Evolutionary conservation across 2,329 filamentous ascomycete genomes (phyloP).

Genomic region (Chaetomiaceae sp.): DNA sequence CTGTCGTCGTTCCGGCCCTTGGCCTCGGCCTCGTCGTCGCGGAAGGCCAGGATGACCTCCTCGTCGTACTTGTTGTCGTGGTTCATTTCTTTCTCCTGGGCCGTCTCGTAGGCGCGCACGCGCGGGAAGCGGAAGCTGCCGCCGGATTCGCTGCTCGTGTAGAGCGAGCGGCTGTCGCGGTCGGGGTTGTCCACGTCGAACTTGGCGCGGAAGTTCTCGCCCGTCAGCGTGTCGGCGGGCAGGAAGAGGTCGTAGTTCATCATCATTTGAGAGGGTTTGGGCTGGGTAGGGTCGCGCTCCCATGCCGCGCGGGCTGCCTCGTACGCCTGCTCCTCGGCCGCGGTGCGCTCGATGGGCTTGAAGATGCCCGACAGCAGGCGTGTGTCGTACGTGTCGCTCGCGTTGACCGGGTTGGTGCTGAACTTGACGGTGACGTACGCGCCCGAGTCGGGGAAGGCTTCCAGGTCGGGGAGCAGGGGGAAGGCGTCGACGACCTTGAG

Average conservation of each 20-base stretch:
- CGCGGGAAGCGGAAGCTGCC: slow-evolving; percentile 58
- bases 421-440: slow-evolving; percentile 69
- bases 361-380: slow-evolving; percentile 60
- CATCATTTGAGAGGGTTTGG: slow-evolving; percentile 51
- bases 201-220: slow-evolving; percentile 54
- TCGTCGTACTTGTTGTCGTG: slow-evolving; percentile 59
- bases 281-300: slow-evolving; percentile 53
- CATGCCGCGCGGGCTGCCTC: slow-evolving; percentile 49
- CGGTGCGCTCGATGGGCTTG: slow-evolving; percentile 53
- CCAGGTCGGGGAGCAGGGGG: slow-evolving; percentile 60
- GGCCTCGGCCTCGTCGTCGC: slow-evolving; percentile 43
- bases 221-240: slow-evolving; percentile 43
- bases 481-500: slow-evolving; percentile 56
- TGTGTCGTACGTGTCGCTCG: slow-evolving; percentile 50
- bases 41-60: slow-evolving; percentile 57
- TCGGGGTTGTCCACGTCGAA: slow-evolving; percentile 56
- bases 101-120: slow-evolving; percentile 61
- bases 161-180: slow-evolving; percentile 50
- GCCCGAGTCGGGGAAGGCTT: slow-evolving; percentile 65
- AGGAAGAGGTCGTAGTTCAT: slow-evolving; percentile 67
- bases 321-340: slow-evolving; percentile 50
- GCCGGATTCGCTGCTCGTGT: slow-evolving; percentile 43
- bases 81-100: slow-evolving; percentile 52
- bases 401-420: slow-evolving; percentile 57
- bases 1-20: slow-evolving; percentile 37